A percentile compares a stretch with the other conserved stretches of the same genome.
Evolutionary conservation across 495 filamentous ascomycete species (phyloP).

Genomic region (Aspergillus nidulans): DNA sequence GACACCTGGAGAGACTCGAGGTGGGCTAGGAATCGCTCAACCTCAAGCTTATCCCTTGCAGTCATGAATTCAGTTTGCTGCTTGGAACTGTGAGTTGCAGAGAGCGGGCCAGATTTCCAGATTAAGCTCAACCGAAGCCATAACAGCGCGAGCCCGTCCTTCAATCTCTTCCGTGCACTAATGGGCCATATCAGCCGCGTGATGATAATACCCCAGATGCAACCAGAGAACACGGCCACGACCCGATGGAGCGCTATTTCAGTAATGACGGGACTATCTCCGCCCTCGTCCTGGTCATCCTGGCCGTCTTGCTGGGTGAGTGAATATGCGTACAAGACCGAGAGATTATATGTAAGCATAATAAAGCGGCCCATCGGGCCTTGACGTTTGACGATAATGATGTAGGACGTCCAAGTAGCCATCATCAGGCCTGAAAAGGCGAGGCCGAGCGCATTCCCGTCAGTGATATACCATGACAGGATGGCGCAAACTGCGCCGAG

Average conservation of each 20-base stretch:
- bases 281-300: slow-evolving; percentile 76
- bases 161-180: slow-evolving; percentile 77
- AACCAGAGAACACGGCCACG: slow-evolving; percentile 79
- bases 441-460: slow-evolving; percentile 67
- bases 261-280: slow-evolving; percentile 71
- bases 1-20: slow-evolving; percentile 70
- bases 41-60: slow-evolving; percentile 69
- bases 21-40: slow-evolving; percentile 56
- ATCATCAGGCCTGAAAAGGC: slow-evolving; percentile 76
- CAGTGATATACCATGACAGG: slow-evolving; percentile 68
- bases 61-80: slow-evolving; percentile 66
- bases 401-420: slow-evolving; percentile 77
- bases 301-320: slow-evolving; percentile 69
- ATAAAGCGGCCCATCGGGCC: slow-evolving; percentile 90
- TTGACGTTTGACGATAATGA: slow-evolving; percentile 78
- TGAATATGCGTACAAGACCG: slow-evolving; percentile 89
- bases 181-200: slow-evolving; percentile 92
- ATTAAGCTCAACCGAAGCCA: slow-evolving; percentile 94
- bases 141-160: slow-evolving; percentile 76
- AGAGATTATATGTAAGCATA: slow-evolving; percentile 95
- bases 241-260: slow-evolving; percentile 91
- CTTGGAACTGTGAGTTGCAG: slow-evolving; percentile 55
- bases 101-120: slow-evolving; percentile 93
- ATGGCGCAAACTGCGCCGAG: slow-evolving; percentile 74
- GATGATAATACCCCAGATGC: slow-evolving; percentile 87